Evolutionary conservation across 139 green algal genomes (phyloP), one percentile per base, ranked within the genome.

Genomic region (Picochlorum costavermella): DNA sequence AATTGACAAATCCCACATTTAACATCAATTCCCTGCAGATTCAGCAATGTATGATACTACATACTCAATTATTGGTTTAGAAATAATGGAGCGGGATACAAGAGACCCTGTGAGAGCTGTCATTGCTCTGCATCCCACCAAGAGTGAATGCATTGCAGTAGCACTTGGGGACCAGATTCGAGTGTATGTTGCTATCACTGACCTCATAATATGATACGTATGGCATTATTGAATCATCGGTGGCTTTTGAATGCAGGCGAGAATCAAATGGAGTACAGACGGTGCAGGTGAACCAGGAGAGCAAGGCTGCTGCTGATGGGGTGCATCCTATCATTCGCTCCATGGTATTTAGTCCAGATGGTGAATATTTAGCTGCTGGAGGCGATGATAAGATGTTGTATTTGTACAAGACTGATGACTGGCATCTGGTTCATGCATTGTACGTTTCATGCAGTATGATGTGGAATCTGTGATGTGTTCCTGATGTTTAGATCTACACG

Each of bases 351-450:
- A 55, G 36, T 31, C 29, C 25, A 43, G 57, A 25, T 31, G 58
- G 58, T 29, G 13, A 23, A n/a, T 69, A 51, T 31, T 60, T 90
- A 30, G 55, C 85, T 14, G 75, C 78, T 0, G 81, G 68, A 26
- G 65, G 62, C 4, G 84, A 90, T 49, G 79, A 88, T 74, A 89
- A 89, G 67, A 40, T 46, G 1, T 56, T 55, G 1, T 61, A 71
- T 45, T 61, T 72, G n/a, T 86, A 77, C 75, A 31, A 44, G 16
- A 61, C 63, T 8, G 25, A 23, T 5, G 55, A 57, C 43, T 72
- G 70, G 59, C 44, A 62, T 20, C 10, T 28, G n/a, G 20, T 53
- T 28, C 46, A 53, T 53, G 46, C 46, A 53, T 53, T 53, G 46
- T 53, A 23, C 16, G 46, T 53, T 8, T 40, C 33, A 40, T 40